A percentile compares a stretch with the other conserved stretches of the same genome.
These are phyloP conservation scores for Chalciporus piperatus DNA, from an alignment of 768 basidiomycete genomes.

Conservation along the genomic window DNA sequence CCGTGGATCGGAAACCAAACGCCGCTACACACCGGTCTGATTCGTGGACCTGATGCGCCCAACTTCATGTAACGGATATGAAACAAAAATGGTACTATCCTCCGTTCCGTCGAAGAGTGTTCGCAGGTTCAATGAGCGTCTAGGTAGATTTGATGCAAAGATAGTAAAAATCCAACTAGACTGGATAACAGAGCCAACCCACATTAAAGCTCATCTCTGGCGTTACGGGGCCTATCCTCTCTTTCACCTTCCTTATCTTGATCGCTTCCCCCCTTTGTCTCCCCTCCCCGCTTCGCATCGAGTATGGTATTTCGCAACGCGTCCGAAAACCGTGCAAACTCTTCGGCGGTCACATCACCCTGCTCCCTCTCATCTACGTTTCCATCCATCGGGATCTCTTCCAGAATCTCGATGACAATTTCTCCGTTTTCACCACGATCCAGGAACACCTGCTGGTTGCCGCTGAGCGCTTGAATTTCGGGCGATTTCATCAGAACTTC, in stretches of 20 bases:
- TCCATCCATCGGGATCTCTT: constrained; percentile 40
- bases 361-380: constrained; percentile 19
- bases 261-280: constrained; percentile 17
- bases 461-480: constrained; percentile 27
- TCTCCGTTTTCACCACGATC: constrained; percentile 42
- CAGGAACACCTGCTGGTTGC: constrained; percentile 39
- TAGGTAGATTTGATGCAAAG: constrained; percentile 4
- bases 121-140: constrained; percentile 3
- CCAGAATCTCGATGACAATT: constrained; percentile 43
- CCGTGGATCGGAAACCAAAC: constrained; percentile 6
- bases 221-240: constrained; percentile 29
- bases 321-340: constrained; percentile 45
- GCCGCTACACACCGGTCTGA: constrained; percentile 8
- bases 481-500: constrained; percentile 30
- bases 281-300: constrained; percentile 41
- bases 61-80: constrained; percentile 25
- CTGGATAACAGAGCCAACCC: constrained; percentile 17
- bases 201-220: constrained; percentile 33
- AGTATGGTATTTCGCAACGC: constrained; percentile 53
- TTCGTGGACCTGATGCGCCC: constrained; percentile 16
- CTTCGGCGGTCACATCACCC: constrained; percentile 35
- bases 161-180: constrained; percentile 13
- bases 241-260: constrained; percentile 29
- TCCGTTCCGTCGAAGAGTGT: constrained; percentile 5
- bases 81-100: constrained; percentile 6